Evolutionary conservation across 75 land plant species (phyloP).

Genomic region (Selaginella moellendorffii): DNA sequence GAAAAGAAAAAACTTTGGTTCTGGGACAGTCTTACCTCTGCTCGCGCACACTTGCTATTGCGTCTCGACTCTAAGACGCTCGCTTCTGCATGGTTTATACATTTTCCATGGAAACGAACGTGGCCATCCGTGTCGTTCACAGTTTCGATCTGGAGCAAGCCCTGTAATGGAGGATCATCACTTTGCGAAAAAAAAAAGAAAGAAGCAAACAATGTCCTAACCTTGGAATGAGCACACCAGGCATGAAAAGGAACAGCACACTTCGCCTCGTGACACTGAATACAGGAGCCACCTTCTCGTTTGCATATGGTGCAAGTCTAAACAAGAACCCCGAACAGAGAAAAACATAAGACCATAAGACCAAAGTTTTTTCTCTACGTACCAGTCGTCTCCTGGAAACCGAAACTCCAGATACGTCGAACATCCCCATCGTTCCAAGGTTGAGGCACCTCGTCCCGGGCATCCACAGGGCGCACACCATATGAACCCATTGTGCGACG

Average conservation of each 20-base stretch:
- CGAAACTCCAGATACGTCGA: constrained; percentile 69
- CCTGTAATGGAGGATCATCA: constrained; percentile 24
- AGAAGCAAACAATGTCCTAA: constrained; percentile 9
- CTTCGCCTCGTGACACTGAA: constrained; percentile 47
- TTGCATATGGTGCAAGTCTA: constrained; percentile 74
- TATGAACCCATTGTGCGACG: constrained; percentile 70
- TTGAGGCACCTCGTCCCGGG: constrained; percentile 78
- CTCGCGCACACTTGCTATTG: constrained; percentile 48
- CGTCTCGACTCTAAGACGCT: too few species aligned
- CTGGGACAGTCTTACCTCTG: constrained; percentile 27
- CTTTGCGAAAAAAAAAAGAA: background rate
- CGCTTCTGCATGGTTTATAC: constrained; percentile 53
- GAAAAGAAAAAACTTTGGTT: too few species aligned
- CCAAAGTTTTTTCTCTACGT: constrained; percentile 1
- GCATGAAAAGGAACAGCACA: constrained; percentile 55
- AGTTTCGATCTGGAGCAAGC: constrained; percentile 58
- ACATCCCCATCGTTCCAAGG: constrained; percentile 61
- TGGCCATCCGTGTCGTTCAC: constrained; percentile 47
- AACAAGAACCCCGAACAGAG: constrained; percentile 11
- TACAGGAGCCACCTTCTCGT: constrained; percentile 67
- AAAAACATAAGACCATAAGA: background rate
- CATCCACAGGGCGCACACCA: constrained; percentile 90
- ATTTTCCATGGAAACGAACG: constrained; percentile 66
- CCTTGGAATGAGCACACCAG: constrained; percentile 91
- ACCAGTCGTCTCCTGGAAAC: constrained; percentile 38